Conservation (phyloP, 2,329 filamentous ascomycete species). For the Fusarium tanahbumbuense region DNA sequence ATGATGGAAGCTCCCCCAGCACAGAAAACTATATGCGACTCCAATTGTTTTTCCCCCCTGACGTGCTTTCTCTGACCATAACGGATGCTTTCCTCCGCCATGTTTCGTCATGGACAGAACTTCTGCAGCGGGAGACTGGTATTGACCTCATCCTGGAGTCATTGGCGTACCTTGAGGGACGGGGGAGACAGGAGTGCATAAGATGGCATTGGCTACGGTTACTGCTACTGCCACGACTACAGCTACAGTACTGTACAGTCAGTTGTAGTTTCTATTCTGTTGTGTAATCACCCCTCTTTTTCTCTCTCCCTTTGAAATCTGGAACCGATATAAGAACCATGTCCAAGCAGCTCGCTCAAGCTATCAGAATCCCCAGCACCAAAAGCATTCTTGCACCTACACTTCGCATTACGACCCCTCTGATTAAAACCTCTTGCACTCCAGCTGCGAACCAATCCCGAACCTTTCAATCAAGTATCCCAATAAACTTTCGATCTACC, state of each 20-base stretch:
- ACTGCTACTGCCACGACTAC: neutral
- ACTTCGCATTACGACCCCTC: conserved; percentile 2
- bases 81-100: conserved; percentile 36
- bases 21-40: conserved; percentile 13
- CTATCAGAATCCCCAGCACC: conserved; percentile 1
- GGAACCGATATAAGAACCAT: conserved; percentile 28
- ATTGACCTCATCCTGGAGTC: conserved; percentile 27
- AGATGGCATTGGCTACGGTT: conserved; percentile 19
- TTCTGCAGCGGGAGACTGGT: neutral
- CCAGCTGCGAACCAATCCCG: neutral
- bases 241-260: neutral
- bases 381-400: conserved; percentile 13
- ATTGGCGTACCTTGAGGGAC: conserved; percentile 5
- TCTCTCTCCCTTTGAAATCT: too few species aligned
- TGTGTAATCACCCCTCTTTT: conserved; percentile 21
- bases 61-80: conserved; percentile 1
- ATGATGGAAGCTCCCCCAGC: conserved; percentile 18
- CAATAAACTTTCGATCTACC: neutral
- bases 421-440: conserved; percentile 4
- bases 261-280: conserved; percentile 4
- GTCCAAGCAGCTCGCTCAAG: conserved; percentile 17
- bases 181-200: conserved; percentile 5
- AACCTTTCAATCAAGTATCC: conserved; percentile 12
- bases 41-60: conserved; percentile 20
- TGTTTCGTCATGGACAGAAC: conserved; percentile 38